Base-by-base conservation (phyloP, 139 green algal genomes). In the Pseudopediastrum boryanum region DNA sequence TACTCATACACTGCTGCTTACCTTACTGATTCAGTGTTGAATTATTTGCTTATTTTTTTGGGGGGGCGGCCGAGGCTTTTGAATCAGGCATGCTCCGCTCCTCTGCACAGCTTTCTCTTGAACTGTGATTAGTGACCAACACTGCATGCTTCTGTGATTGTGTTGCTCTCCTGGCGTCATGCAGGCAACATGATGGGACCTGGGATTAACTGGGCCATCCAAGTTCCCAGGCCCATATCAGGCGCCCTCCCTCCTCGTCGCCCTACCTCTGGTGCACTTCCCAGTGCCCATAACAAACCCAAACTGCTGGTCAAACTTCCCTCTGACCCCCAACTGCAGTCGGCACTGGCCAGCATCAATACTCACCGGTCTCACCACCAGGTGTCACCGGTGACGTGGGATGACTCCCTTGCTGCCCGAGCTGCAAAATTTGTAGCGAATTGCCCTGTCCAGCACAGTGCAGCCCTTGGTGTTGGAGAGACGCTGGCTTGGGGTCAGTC, bases 161-260 rank as follows among this genome's bases (percentile, higher is more conserved):
- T 16, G 19, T 58, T 58, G 19, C 16, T n/a, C 48, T 58, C 48
- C 48, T 21, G 31, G 35, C 29, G 2, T 23, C 38, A 12, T 41
- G 43, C 66, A 74, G 66, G 66, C 41, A 78, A 70, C 56, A 31
- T 78, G 52, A 31, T 78, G 23, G 71, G 71, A 13, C 54, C 54
- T 3, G 38, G 6, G 35, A 31, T 73, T 39, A 61, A 72, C 74
- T 80, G 74, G 74, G 36, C 25, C 3, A n/a, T 66, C 44, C 38
- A 80, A 61, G 61, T 80, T 35, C 4, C 43, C 3, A 31, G 48
- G 19, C 5, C 36, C 4, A 29, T 25, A 33, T 43, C 58, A 38
- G 2, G 31, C 4, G 31, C 44, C 56, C 9, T n/a, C 13, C 9
- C 56, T 38, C 44, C 74, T 52, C 27, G 41, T 36, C 27, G 36